Base-by-base conservation (phyloP, 768 basidiomycete genomes). In the Tylopilus balloui region DNA sequence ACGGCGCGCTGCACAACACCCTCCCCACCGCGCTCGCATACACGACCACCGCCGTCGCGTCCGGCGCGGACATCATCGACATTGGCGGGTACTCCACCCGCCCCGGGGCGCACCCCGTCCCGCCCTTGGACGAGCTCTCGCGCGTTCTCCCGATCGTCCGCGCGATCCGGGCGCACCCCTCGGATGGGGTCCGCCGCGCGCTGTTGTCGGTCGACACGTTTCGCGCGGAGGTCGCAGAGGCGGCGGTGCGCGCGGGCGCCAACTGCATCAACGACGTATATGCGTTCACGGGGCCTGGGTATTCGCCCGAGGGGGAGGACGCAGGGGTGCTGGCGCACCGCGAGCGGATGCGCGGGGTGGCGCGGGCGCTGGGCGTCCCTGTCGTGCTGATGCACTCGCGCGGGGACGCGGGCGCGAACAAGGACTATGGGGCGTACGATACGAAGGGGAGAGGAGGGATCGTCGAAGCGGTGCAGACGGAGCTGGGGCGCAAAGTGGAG, bases 331-430 rank as follows among this genome's bases (percentile, higher is more conserved):
- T 8, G 2, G 69, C 69, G 28, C 75, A 74, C 47, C 75, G 82
- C 56, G 53, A 55, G 10, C 68, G 74, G 45, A 88, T 95, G 88
- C 81, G 85, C 45, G 51, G 61, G n/a, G 64, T 83, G 21, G 83
- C 85, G 24, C 75, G 83, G 29, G 71, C 77, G 25, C 70, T 82
- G 37, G 78, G 77, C 6, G 86, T 87, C 0, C 94, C 93, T 0
- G 84, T 93, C 42, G 72, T 98, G 10, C 67, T 98, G 50, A 98
- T 98, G 95, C 95, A 99, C 66, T 92, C 91, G 0, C 75, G 93
- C 4, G 93, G 91, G 0, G 87, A 89, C 48, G 88, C 90, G 0
- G 81, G 84, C 14, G 57, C 73, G 53, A 78, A 92, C 73, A 89
- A 89, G 70, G 75, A 83, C 53, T 84, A 84, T 57, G 59, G 56